Evolutionary conservation across 2,329 filamentous ascomycete species (phyloP), one percentile per base, ranked within the genome.

Genomic region (Claviceps arundinis): DNA sequence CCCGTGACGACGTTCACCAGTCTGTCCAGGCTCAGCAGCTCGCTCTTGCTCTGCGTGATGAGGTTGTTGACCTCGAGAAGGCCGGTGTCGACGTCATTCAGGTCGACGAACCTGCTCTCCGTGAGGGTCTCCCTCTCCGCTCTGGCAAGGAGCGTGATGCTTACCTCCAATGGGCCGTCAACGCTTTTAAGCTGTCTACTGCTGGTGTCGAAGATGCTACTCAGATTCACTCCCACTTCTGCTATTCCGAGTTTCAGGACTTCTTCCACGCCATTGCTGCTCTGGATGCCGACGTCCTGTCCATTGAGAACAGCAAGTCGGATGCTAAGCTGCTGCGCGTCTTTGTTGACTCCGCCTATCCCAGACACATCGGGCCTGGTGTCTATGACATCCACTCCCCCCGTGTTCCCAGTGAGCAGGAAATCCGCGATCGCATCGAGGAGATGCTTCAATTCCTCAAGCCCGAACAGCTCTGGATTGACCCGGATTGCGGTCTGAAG

Each of bases 221-320:
- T 61, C 93, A 98, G 81, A 96, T 98, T 72, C 93, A 98, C 85
- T 96, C 90, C 58, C 93, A 98, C 81, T 98, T 98, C 87, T 98
- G 93, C 75, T 98, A 98, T 85, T 97, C 93, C 50, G 93, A 98
- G 81, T 98, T 98, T 88, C 93, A 98, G 78, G 93, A 98, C 80
- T 98, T 98, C 82, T 98, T 98, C 89, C 89, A 97, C 76, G 93
- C 93, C 75, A 98, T 98, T 64, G 89, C 93, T 59, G 91, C 93
- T 56, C 85, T 98, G 59, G 93, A 98, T 70, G 91, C 93, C 58
- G 93, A 98, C 74, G 93, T 98, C 58, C 84, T 98, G 65, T 95
- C 88, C 68, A 98, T 98, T 64, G 93, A 98, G 85, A 98, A 98
- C 88, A 94, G 87, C 86, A 98, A 98, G 86, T 95, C 88, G 64